These are phyloP conservation scores for Wickerhamomyces chaumierensis DNA, from an alignment of 805 yeast genomes.

Conservation along the genomic window DNA sequence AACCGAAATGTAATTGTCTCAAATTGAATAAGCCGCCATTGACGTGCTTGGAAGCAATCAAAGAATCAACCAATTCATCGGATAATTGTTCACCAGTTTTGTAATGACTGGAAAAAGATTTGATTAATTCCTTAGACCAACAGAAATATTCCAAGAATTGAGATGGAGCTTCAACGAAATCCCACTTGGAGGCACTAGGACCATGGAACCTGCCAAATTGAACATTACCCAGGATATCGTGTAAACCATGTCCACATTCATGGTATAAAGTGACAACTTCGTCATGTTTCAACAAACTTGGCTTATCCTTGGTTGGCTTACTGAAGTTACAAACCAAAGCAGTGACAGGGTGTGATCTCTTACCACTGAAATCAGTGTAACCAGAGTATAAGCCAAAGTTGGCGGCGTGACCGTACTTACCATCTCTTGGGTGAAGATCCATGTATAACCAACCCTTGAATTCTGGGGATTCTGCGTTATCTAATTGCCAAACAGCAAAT, in stretches of 20 bases:
- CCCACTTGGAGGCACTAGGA: slow-evolving; percentile 62
- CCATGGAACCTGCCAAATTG: slow-evolving; percentile 62
- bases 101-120: slow-evolving; percentile 54
- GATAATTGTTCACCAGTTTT: slow-evolving; percentile 42
- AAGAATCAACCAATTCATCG: slow-evolving; percentile 43
- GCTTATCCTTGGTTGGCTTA: slow-evolving; percentile 57
- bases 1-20: slow-evolving; percentile 70
- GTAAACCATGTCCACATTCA: slow-evolving; percentile 85
- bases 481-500: slow-evolving; percentile 60
- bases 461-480: slow-evolving; percentile 32
- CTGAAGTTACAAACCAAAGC: slow-evolving; percentile 81
- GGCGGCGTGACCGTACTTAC: slow-evolving; percentile 86
- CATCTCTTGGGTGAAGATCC: slow-evolving; percentile 77
- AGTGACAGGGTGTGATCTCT: slow-evolving; percentile 56
- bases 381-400: slow-evolving; percentile 62
- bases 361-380: slow-evolving; percentile 32
- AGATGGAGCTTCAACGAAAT: slow-evolving; percentile 87
- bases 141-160: slow-evolving; percentile 86
- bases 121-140: slow-evolving; percentile 58
- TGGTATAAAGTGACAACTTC: slow-evolving; percentile 83
- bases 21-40: slow-evolving; percentile 62
- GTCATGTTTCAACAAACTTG: slow-evolving; percentile 63
- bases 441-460: slow-evolving; percentile 74
- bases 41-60: slow-evolving; percentile 59
- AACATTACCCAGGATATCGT: slow-evolving; percentile 60